Evolutionary conservation across 257 asterid species (phyloP).

Genomic region (Sherardia arvensis): DNA sequence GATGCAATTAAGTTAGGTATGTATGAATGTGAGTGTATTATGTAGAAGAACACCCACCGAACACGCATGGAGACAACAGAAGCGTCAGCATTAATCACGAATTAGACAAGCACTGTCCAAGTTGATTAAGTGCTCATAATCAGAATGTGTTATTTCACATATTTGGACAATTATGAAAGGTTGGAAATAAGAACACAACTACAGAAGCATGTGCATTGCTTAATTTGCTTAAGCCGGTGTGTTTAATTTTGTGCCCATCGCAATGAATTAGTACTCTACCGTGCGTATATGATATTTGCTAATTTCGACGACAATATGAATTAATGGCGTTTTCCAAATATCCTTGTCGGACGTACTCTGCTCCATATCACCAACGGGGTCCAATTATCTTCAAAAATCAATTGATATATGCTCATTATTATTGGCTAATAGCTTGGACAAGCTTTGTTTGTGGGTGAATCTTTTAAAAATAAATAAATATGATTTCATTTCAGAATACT

Average conservation of each 20-base stretch:
- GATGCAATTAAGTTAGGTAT: not conserved
- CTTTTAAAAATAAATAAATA: too few species aligned
- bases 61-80: not conserved
- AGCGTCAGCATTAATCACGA: not conserved
- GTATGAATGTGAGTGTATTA: not conserved
- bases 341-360: not conserved
- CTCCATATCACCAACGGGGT: not conserved
- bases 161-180: not conserved
- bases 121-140: not conserved
- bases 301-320: not conserved
- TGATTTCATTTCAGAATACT: too few species aligned
- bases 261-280: not conserved
- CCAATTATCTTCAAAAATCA: not conserved
- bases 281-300: not conserved
- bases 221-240: not conserved
- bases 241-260: too few species aligned
- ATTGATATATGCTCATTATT: not conserved
- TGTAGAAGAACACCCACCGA: not conserved
- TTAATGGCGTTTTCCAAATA: not conserved
- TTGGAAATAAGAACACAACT: too few species aligned
- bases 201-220: constrained; percentile 2
- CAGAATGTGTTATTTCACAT: not conserved
- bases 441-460: too few species aligned
- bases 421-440: too few species aligned
- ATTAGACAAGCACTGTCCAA: not conserved